Conservation (phyloP, 805 yeast genomes). For the Danielozyma ontarioensis region DNA sequence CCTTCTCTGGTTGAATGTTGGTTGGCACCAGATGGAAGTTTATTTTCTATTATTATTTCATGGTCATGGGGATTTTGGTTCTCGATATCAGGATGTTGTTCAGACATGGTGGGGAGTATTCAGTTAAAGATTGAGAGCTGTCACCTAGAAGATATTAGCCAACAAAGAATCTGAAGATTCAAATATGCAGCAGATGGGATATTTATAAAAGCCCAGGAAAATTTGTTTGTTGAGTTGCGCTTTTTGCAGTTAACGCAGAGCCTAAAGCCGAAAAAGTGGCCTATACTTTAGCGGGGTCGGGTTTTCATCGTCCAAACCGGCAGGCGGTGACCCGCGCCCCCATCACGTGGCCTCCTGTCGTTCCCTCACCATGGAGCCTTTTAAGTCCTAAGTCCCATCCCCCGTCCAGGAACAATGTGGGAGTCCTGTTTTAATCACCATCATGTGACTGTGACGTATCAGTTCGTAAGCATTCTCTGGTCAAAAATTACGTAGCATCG, state of each 20-base stretch:
- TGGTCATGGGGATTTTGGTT: neutral
- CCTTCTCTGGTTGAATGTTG: neutral
- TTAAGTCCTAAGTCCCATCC: too few relatives aligned
- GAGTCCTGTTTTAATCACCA: too few relatives aligned
- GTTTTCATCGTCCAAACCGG: neutral
- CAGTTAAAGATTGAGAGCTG: too few relatives aligned
- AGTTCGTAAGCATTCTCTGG: too few relatives aligned
- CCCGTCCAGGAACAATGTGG: too few relatives aligned
- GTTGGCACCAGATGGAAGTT: neutral
- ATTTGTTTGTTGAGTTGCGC: neutral
- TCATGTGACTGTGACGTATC: too few relatives aligned
- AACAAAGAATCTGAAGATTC: too few relatives aligned
- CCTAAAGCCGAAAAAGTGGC: neutral
- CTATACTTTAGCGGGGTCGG: neutral
- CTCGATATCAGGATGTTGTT: neutral
- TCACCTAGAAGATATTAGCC: too few relatives aligned
- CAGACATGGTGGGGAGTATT: neutral
- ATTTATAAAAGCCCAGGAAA: neutral
- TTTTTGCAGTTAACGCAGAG: neutral
- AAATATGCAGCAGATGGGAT: too few relatives aligned
- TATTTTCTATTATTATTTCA: neutral
- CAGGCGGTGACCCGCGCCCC: neutral
- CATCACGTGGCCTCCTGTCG: neutral
- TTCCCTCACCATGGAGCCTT: too few relatives aligned
- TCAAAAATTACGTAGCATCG: too few relatives aligned